Base-by-base conservation (phyloP, 176 grass and related monocot genomes). In the Avena insularis region DNA sequence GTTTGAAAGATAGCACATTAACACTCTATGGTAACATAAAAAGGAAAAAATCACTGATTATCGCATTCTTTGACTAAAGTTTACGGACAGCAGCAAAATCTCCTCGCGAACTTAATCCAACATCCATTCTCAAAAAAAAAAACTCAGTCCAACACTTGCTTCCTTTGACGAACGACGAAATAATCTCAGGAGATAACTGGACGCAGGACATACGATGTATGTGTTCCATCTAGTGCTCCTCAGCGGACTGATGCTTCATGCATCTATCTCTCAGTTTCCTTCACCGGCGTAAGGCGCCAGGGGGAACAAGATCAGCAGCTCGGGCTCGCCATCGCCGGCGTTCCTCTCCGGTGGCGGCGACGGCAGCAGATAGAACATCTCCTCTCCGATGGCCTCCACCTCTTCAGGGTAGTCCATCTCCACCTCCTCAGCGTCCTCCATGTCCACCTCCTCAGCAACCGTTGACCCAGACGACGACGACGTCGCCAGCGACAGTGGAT, bases 351-450 rank as follows among this genome's bases (percentile, higher is more conserved):
- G 35, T 43, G 27, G 20, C 38, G 56, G 79, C 8, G 79, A 57
- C 7, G 59, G 79, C n/a, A 81, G 81, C 67, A 91, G 50, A 36
- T 78, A 71, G 63, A 90, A 86, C 79, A 79, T 27, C 43, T 72
- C 47, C 64, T 90, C 88, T 25, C 51, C 71, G 71, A 90, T 71
- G 10, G 78, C 71, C 71, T 64, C 53, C 88, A 86, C 88, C 88
- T 83, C 84, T 35, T 80, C 70, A 11, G 65, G 71, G n/a, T 47
- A 29, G 19, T 79, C 64, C 45, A 43, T 79, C 62, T 6, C 48
- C 60, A 60, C 20, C 35, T 46, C 76, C 40, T 54, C 75, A 36
- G 13, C 16, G 38, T 51, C 46, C 46, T 48, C 46, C 49, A 51
- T 51, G 11, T 3, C 3, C 49, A 51, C 49, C 46, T 48, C 46